A percentile compares a stretch with the other conserved stretches of the same genome.
Conservation (phyloP, 805 yeast species). For the Myxozyma nipponensis region DNA sequence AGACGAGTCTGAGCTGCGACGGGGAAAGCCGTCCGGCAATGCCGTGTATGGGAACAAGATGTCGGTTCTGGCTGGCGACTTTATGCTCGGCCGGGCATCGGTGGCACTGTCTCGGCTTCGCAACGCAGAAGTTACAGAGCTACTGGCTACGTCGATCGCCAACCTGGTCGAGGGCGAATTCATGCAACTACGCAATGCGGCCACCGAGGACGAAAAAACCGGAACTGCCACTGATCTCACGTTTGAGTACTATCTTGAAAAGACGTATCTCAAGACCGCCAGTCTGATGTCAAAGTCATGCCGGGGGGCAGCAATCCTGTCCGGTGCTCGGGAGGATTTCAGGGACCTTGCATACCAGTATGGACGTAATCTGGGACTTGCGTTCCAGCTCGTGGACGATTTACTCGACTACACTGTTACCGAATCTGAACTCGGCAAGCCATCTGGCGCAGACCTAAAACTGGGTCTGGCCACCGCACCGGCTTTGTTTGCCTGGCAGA, state of each 20-base stretch:
- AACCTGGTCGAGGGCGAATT: constrained; percentile 97
- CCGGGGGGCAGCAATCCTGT: constrained; percentile 85
- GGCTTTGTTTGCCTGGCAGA: constrained; percentile 88
- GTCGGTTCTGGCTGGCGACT: constrained; percentile 97
- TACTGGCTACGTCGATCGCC: constrained; percentile 93
- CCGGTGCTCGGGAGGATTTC: constrained; percentile 73
- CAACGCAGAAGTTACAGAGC: constrained; percentile 95
- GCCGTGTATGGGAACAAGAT: constrained; percentile 92
- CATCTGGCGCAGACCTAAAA: constrained; percentile 91
- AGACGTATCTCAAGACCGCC: constrained; percentile 93
- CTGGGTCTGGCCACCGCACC: constrained; percentile 97
- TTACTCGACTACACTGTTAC: constrained; percentile 92
- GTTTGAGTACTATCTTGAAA: constrained; percentile 90
- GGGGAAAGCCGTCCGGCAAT: constrained; percentile 90
- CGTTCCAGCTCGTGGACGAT: constrained; percentile 95
- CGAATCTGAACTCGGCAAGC: constrained; percentile 82
- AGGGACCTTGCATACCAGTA: constrained; percentile 84
- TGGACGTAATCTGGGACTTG: constrained; percentile 89
- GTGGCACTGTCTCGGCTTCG: constrained; percentile 89
- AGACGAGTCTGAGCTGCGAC: constrained; percentile 76
- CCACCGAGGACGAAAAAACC: constrained; percentile 46
- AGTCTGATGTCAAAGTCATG: constrained; percentile 90
- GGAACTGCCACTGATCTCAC: constrained; percentile 60
- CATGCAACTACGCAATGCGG: constrained; percentile 96
- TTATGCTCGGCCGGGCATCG: constrained; percentile 90